Base-by-base conservation (phyloP, 2,329 filamentous ascomycete species). In the Hypoxylon rubiginosum region DNA sequence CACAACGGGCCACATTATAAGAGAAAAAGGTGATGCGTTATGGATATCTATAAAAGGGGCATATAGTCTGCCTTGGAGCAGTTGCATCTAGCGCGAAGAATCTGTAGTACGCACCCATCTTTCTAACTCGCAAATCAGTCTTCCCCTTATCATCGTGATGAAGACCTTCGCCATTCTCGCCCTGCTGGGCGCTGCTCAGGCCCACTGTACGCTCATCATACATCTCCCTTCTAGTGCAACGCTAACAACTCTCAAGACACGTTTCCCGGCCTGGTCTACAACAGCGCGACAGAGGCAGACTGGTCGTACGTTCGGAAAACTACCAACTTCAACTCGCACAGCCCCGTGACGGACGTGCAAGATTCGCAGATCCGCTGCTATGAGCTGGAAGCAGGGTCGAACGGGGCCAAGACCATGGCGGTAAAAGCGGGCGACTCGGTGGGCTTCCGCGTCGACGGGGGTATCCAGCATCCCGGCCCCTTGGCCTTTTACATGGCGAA, bases 291-390 rank as follows among this genome's bases (percentile, higher is more conserved):
- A 3, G 68, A 72, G 46, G 65, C 61, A 1, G 77, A 79, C 65
- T 80, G 78, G 78, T 74, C 72, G 1, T 75, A 67, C 30, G 72
- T 80, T 45, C 73, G 79, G 21, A 73, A 79, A 68, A 80, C 79
- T 26, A 79, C 79, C 28, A 80, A 80, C 71, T 77, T 76, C 69
- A 73, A 80, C 62, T 73, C 70, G 26, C 79, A 80, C 62, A 71
- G 71, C 5, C 77, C 68, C 0, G 77, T 80, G 1, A 73, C 77
- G 6, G 73, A 78, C 36, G 78, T 80, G 3, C 75, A 68, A 5
- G 69, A 68, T 50, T 15, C 68, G 0, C 76, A 79, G 58, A 78
- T 80, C 69, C 76, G 78, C 26, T 80, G 79, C 69, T 80, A 77
- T 68, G 76, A 80, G 66, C 49, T 70, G 4, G 53, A 32, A 41